A percentile compares a stretch with the other conserved stretches of the same genome.
Conservation (phyloP, 768 basidiomycete species). For the Naganishia friedmannii region DNA sequence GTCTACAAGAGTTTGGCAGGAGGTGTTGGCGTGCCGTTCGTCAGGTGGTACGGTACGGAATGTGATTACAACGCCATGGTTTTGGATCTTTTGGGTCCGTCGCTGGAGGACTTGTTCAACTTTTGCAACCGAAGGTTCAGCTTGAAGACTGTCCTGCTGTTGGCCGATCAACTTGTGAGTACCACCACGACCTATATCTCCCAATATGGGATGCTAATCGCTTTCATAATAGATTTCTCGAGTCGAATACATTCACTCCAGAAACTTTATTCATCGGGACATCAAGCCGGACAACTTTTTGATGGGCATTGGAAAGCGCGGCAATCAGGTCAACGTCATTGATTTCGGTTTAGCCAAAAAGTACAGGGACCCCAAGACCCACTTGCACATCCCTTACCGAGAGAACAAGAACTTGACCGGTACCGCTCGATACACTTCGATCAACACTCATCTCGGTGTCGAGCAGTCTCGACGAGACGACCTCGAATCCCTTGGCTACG, state of each 20-base stretch:
- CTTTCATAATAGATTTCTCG: slow-evolving; percentile 69
- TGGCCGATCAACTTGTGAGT: slow-evolving; percentile 90
- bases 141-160: slow-evolving; percentile 86
- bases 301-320: slow-evolving; percentile 98
- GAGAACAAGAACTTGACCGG: slow-evolving; percentile 99
- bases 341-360: slow-evolving; percentile 85
- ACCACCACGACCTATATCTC: not conserved
- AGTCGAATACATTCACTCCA: slow-evolving; percentile 92
- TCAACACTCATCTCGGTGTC: slow-evolving; percentile 98
- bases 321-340: slow-evolving; percentile 92
- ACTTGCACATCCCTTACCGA: slow-evolving; percentile 97
- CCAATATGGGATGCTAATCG: not conserved
- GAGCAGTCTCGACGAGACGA: slow-evolving; percentile 97
- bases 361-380: slow-evolving; percentile 99
- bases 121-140: slow-evolving; percentile 78
- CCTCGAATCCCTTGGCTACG: slow-evolving; percentile 95
- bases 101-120: slow-evolving; percentile 56
- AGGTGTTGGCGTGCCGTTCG: slow-evolving; percentile 83
- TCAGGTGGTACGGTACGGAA: slow-evolving; percentile 86
- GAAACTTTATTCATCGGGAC: slow-evolving; percentile 91
- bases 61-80: slow-evolving; percentile 99
- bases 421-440: slow-evolving; percentile 97
- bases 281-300: slow-evolving; percentile 99
- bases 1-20: slow-evolving; percentile 90
- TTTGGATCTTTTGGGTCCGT: slow-evolving; percentile 73